These are phyloP conservation scores for Microthyrium microscopicum DNA, from an alignment of 2,329 filamentous ascomycete genomes.

Conservation along the genomic window DNA sequence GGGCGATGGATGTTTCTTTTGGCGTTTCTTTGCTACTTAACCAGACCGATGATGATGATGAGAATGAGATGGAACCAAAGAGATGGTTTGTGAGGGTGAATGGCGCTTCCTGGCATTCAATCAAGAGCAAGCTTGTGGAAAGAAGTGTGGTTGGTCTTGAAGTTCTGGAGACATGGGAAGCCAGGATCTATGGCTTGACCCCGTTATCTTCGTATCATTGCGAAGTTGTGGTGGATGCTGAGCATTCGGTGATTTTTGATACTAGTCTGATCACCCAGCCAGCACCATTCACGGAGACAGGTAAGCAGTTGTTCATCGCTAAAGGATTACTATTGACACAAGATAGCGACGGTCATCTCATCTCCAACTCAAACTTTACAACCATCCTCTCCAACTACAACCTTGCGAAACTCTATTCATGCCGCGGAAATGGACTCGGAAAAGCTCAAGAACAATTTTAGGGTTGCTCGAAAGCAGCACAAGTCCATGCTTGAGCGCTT, in stretches of 20 bases:
- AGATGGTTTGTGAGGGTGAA: constrained; percentile 69
- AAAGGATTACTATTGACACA: constrained; percentile 12
- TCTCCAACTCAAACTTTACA: constrained; percentile 41
- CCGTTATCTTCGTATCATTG: constrained; percentile 62
- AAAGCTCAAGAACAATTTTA: constrained; percentile 52
- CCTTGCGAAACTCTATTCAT: constrained; percentile 58
- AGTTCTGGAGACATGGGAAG: constrained; percentile 44
- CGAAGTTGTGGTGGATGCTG: constrained; percentile 56
- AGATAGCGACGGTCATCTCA: constrained; percentile 10
- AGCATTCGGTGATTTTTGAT: constrained; percentile 50
- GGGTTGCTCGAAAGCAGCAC: constrained; percentile 58
- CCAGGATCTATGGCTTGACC: constrained; percentile 50
- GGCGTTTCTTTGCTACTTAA: constrained; percentile 49
- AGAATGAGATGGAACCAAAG: constrained; percentile 31
- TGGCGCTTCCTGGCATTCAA: constrained; percentile 64
- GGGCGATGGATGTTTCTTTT: constrained; percentile 62
- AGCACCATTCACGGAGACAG: constrained; percentile 40
- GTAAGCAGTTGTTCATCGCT: constrained; percentile 19
- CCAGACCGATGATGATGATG: constrained; percentile 21
- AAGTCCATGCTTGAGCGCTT: constrained; percentile 49
- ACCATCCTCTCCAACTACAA: constrained; percentile 61
- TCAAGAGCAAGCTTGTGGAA: constrained; percentile 43
- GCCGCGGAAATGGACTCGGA: constrained; percentile 53
- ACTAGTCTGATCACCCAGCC: constrained; percentile 54
- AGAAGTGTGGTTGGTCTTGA: constrained; percentile 28